phyloP scores from a whole-genome alignment of 352 stramenopile genomes.

The Thraustotheca clavata region DNA sequence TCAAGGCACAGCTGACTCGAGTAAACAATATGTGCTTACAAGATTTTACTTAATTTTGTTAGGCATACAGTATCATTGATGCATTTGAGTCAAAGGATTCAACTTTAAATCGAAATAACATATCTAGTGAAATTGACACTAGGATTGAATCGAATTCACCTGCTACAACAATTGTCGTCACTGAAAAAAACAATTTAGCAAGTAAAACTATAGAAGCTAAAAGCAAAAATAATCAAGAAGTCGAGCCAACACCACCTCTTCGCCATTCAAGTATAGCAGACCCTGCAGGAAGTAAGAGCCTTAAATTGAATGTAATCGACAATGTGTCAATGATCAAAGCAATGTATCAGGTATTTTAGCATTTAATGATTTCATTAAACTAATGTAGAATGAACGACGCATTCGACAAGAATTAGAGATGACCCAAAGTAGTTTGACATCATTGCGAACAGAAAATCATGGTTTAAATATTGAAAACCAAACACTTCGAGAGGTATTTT shows the following conservation, averaged over 20 bases:
- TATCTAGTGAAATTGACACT: no score
- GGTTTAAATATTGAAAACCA: constrained; percentile 49
- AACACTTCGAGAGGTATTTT: constrained; percentile 34
- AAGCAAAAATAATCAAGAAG: background rate
- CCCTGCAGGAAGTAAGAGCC: constrained; percentile 13
- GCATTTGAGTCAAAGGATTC: no score
- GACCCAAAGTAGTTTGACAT: constrained; percentile 25
- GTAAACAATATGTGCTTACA: background rate
- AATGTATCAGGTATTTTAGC: constrained; percentile 6
- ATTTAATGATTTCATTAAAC: background rate
- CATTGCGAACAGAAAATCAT: constrained; percentile 31
- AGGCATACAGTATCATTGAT: no score
- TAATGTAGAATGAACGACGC: constrained; percentile 39
- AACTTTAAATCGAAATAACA: no score
- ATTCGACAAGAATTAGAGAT: constrained; percentile 24
- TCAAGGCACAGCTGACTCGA: constrained; percentile 23
- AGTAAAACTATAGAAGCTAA: no score
- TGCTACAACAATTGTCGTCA: no score
- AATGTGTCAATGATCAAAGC: constrained; percentile 50
- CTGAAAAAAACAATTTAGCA: no score
- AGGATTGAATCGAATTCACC: no score
- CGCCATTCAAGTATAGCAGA: background rate
- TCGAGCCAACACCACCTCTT: background rate
- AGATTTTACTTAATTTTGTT: no score
- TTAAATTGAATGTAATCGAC: constrained; percentile 48